Evolutionary conservation across 225 moss, liverwort and hornwort species (phyloP).

Genomic region (Polytrichum formosum): DNA sequence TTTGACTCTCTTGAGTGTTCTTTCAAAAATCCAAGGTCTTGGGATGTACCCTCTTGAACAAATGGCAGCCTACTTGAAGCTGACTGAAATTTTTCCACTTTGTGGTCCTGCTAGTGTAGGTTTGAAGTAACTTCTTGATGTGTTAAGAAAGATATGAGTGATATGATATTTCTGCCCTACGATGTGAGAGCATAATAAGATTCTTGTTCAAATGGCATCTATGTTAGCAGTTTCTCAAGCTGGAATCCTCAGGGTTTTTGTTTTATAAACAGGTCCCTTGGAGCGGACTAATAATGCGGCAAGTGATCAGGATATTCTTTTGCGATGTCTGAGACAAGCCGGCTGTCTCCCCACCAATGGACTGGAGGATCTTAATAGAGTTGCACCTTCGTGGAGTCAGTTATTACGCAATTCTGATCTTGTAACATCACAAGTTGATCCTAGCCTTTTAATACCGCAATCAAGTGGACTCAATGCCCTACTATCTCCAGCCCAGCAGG

Average conservation of each 20-base stretch:
- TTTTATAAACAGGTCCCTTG: conserved; percentile 29
- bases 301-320: conserved; percentile 65
- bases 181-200: no score
- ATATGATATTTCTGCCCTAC: no score
- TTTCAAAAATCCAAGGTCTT: conserved; percentile 63
- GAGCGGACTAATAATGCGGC: conserved; percentile 61
- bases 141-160: no score
- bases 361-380: conserved; percentile 26
- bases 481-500: conserved; percentile 18
- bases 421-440: conserved; percentile 13
- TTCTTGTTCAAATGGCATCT: no score
- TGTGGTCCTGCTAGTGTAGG: no score
- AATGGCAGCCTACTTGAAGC: no score
- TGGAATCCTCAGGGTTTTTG: no score
- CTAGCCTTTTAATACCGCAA: conserved; percentile 17
- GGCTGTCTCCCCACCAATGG: conserved; percentile 19
- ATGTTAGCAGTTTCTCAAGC: no score
- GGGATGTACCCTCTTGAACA: not conserved
- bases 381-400: conserved; percentile 43
- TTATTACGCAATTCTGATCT: conserved; percentile 27
- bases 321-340: conserved; percentile 65
- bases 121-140: no score
- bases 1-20: conserved; percentile 55
- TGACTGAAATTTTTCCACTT: no score
- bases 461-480: conserved; percentile 22